phyloP scores from a whole-genome alignment of 805 yeast species.

The Sporopachydermia quercuum region DNA sequence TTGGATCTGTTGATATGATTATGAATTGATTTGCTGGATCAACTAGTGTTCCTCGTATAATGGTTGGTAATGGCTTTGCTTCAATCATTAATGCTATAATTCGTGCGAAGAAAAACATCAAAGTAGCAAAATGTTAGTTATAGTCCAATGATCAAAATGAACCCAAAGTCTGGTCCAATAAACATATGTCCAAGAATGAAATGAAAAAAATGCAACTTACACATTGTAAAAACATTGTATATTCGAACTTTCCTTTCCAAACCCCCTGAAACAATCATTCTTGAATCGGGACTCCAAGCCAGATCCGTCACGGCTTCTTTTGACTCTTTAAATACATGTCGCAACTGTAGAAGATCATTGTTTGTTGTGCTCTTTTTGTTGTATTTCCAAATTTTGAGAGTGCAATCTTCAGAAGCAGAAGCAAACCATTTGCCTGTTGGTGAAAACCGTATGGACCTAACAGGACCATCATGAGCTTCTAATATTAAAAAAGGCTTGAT shows the following conservation, averaged over 20 bases:
- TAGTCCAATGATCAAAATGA: too few relatives aligned
- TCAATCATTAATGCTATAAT: background rate
- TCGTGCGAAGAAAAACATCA: too few relatives aligned
- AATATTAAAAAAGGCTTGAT: slow-evolving; percentile 4
- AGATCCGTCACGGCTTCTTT: background rate
- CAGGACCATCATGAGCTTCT: slow-evolving; percentile 14
- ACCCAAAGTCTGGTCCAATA: too few relatives aligned
- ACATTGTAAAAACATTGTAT: background rate
- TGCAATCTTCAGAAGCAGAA: slow-evolving; percentile 14
- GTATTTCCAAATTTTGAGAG: slow-evolving; percentile 12
- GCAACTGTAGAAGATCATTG: background rate
- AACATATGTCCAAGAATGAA: too few relatives aligned
- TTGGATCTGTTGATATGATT: background rate
- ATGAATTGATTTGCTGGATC: background rate
- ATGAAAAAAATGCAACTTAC: too few relatives aligned
- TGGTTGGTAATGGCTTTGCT: background rate
- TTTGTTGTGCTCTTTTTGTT: background rate
- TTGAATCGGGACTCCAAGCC: background rate
- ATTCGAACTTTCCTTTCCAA: background rate
- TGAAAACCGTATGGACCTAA: slow-evolving; percentile 12
- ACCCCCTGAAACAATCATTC: background rate
- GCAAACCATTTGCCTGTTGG: slow-evolving; percentile 13
- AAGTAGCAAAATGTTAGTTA: too few relatives aligned
- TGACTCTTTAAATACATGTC: background rate
- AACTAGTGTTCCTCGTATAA: background rate